These are phyloP conservation scores for Candida anglica DNA, from an alignment of 805 yeast genomes.

Conservation along the genomic window DNA sequence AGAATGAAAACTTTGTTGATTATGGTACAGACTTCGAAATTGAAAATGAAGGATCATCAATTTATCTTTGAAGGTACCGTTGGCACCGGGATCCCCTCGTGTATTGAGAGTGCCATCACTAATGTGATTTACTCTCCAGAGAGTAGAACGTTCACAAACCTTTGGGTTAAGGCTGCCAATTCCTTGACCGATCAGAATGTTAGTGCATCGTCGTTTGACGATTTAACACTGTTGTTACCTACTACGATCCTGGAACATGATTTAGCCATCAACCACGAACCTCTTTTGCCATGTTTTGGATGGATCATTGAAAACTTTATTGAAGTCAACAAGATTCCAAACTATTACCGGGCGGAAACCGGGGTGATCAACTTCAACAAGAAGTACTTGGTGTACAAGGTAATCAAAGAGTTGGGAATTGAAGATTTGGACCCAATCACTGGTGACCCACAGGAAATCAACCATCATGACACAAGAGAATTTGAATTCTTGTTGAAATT, in stretches of 20 bases:
- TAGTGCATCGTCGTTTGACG: slow-evolving; percentile 16
- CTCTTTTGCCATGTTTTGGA: slow-evolving; percentile 82
- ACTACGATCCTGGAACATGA: slow-evolving; percentile 18
- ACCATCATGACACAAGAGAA: slow-evolving; percentile 32
- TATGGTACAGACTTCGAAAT: slow-evolving; percentile 58
- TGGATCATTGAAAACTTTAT: slow-evolving; percentile 82
- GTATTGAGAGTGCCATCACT: slow-evolving; percentile 74
- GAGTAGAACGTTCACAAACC: slow-evolving; percentile 60
- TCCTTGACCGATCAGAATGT: slow-evolving; percentile 14
- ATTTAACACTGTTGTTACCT: slow-evolving; percentile 30
- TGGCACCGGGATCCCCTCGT: slow-evolving; percentile 57
- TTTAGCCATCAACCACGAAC: slow-evolving; percentile 31
- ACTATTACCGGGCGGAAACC: slow-evolving; percentile 63
- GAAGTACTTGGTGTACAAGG: slow-evolving; percentile 35
- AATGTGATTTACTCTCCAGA: slow-evolving; percentile 79
- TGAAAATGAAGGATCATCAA: slow-evolving; percentile 57
- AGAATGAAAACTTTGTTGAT: slow-evolving; percentile 67
- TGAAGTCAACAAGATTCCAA: slow-evolving; percentile 63
- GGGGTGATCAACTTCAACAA: slow-evolving; percentile 81
- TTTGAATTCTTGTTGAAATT: slow-evolving; percentile 53
- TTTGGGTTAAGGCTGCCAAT: slow-evolving; percentile 64
- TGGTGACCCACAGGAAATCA: too few species aligned
- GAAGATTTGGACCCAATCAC: slow-evolving; percentile 31
- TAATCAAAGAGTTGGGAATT: slow-evolving; percentile 34
- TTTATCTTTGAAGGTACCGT: slow-evolving; percentile 36